Base-by-base conservation (phyloP, 2,329 filamentous ascomycete genomes). In the Trichoderma sp. region DNA sequence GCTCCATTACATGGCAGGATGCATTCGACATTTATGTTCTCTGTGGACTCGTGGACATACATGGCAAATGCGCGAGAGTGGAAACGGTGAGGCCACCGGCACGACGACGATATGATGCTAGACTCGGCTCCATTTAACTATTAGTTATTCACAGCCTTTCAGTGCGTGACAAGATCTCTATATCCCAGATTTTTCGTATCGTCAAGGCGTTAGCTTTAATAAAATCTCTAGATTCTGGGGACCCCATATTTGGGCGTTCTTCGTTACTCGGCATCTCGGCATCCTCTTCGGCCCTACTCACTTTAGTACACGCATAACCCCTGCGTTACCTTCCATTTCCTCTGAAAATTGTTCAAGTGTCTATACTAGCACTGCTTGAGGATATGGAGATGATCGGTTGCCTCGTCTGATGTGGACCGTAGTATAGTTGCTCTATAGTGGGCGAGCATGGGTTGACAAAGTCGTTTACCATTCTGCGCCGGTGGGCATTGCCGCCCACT, bases 211-310 rank as follows among this genome's bases (percentile, higher is more conserved):
- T 52, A n/a, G 59, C 29, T 63, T 19, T 45, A 9, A 37, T 34
- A 63, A 59, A 15, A 2, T 15, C 3, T 50, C 19, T 22, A 37
- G 29, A 63, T 27, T 61, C 59, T n/a, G 59, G 59, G 59, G 59
- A 52, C 42, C 59, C 59, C 59, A 61, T 61, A 27, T 17, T 25
- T 27, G 19, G n/a, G 29, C n/a, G 29, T n/a, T 52, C 29, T 25
- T 32, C 22, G 19, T 22, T 32, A 63, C 5, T 63, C 59, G 42
- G 59, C 27, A 52, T 17, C 45, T 52, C 59, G 59, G 42, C 59
- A 63, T 35, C 45, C 9, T 52, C 42, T 63, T 63, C 59, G 59
- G 59, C 13, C 59, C 59, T 63, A 63, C 50, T 63, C 17, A n/a
- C 27, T 32, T 63, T 50, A 60, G 56, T 29, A 39, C 15, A 32